Evolutionary conservation across 78 protist species (phyloP), one percentile per base, ranked within the genome.

Genomic region (Monosiga brevicollis): DNA sequence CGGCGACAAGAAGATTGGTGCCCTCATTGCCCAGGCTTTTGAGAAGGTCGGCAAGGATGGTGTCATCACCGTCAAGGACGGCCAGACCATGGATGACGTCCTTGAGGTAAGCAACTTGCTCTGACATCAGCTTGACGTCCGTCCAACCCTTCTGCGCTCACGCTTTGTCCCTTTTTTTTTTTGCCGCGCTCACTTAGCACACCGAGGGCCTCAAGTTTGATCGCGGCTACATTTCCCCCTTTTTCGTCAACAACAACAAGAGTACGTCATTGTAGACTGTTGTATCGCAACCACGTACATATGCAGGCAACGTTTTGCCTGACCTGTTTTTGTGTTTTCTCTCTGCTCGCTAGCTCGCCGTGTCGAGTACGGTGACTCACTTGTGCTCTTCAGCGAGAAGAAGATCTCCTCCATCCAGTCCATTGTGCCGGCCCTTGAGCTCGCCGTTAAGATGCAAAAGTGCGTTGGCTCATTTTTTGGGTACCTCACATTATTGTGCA

Each of bases 61-160:
- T 70, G 99, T 98, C 84, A 95, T 98, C 96, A 97, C 99, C 39
- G 97, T 94, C 78, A 87, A 90, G 92, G 99, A 97, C 80, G 99
- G 99, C 79, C 96, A 96, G 94, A 95, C 97, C 25, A 42, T 96
- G 40, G 81, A 89, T 42, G 93, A 94, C 89, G 98, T 94, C 82
- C 94, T 98, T 54, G 99, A 98, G 83, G 78, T 74, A n/a, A n/a
- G n/a, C n/a, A n/a, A n/a, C n/a, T n/a, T n/a, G n/a, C n/a, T n/a
- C n/a, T n/a, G n/a, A n/a, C n/a, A n/a, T n/a, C n/a, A n/a, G n/a
- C n/a, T n/a, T n/a, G n/a, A n/a, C n/a, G n/a, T n/a, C n/a, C n/a
- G n/a, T n/a, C n/a, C 29, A 49, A 6, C 29, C 74, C 9, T 70
- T 25, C 74, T 25, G 35, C 11, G 11, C 32, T 25, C 34, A 70